These are phyloP conservation scores for Gossypium ekmanianum DNA, from an alignment of 345 rosid genomes.

Conservation along the genomic window DNA sequence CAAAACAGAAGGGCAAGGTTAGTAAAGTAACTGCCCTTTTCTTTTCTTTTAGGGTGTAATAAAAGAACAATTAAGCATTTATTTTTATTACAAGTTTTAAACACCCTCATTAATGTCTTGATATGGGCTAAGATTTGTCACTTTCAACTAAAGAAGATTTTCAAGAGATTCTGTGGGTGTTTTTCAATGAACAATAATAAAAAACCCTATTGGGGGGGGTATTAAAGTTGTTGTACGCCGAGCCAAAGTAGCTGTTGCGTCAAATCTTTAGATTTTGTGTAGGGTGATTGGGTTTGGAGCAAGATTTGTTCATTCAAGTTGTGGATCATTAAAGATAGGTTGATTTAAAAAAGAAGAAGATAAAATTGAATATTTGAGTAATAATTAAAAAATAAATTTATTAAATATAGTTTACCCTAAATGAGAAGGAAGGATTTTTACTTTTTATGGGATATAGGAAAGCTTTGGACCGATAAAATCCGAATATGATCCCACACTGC, in stretches of 20 bases:
- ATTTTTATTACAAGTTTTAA: slow-evolving; percentile 1
- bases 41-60: slow-evolving; percentile 5
- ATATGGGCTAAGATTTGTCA: slow-evolving; percentile 36
- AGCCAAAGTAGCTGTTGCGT: too few species aligned
- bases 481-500: neutral
- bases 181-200: neutral
- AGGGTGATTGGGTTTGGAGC: too few species aligned
- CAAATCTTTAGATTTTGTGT: too few species aligned
- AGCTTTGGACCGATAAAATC: neutral
- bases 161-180: slow-evolving; percentile 22
- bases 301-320: too few species aligned
- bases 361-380: too few species aligned
- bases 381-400: too few species aligned
- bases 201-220: too few species aligned
- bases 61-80: neutral
- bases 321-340: too few species aligned
- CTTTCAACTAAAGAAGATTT: slow-evolving; percentile 26
- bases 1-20: slow-evolving; percentile 93
- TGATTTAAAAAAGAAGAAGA: too few species aligned
- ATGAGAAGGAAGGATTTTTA: neutral
- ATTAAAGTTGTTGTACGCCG: too few species aligned
- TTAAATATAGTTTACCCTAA: too few species aligned
- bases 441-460: neutral
- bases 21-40: neutral
- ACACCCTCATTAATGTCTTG: slow-evolving; percentile 10